Conservation (phyloP, 306 rosid genomes). For the Herpetospermum pedunculosum region DNA sequence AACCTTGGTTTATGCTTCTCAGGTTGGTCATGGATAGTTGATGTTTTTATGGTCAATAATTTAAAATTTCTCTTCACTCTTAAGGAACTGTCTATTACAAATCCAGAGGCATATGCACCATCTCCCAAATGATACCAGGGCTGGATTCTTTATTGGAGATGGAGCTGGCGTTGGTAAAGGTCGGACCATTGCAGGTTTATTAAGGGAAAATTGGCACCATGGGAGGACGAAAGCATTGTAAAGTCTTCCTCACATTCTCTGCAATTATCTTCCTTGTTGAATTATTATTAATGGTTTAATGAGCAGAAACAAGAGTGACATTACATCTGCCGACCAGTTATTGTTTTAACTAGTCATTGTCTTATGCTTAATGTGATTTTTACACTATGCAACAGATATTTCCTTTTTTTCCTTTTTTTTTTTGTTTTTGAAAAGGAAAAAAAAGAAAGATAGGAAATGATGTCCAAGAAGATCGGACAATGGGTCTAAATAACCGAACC, state of each 20-base stretch:
- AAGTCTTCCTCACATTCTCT: conserved; percentile 25
- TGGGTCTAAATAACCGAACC: background rate
- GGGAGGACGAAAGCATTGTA: conserved; percentile 84
- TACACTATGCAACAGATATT: background rate
- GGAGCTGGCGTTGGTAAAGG: conserved; percentile 99
- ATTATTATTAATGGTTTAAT: background rate
- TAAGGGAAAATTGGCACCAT: conserved; percentile 92
- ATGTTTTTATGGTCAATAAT: conserved; percentile 12
- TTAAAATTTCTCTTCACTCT: conserved; percentile 10
- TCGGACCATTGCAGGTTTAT: conserved; percentile 89
- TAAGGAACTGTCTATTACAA: conserved; percentile 28
- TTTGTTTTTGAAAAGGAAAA: background rate
- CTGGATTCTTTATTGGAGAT: conserved; percentile 91
- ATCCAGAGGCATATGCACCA: conserved; percentile 89
- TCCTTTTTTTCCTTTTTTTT: background rate
- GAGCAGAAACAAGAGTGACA: background rate
- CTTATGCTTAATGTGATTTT: background rate
- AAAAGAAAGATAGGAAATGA: background rate
- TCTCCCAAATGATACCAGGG: conserved; percentile 63
- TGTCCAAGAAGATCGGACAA: background rate
- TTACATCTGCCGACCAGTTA: background rate
- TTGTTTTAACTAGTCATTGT: background rate
- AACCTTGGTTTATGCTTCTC: conserved; percentile 91
- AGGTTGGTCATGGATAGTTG: conserved; percentile 55
- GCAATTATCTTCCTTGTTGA: background rate